Percentiles rank a stretch among this genome's conserved stretches.
These are phyloP conservation scores for Limnanthes douglasii DNA, from an alignment of 345 rosid species.

Conservation along the genomic window DNA sequence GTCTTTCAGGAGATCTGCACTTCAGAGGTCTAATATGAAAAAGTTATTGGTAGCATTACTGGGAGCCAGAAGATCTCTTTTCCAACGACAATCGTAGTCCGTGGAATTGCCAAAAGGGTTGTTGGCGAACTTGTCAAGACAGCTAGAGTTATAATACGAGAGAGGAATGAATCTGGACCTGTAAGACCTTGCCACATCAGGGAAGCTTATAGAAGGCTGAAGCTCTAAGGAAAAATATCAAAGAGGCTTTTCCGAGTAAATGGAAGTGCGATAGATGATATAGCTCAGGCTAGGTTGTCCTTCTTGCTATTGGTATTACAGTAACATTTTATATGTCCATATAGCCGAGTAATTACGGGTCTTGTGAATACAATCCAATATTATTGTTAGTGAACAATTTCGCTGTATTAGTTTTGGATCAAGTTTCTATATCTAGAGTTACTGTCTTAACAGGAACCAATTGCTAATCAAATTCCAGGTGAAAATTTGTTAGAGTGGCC, in stretches of 20 bases:
- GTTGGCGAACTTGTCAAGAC: slow-evolving; percentile 70
- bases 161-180: slow-evolving; percentile 67
- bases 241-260: slow-evolving; percentile 52
- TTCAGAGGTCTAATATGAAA: slow-evolving; percentile 68
- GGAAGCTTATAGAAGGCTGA: slow-evolving; percentile 57
- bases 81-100: slow-evolving; percentile 64
- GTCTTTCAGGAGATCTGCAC: slow-evolving; percentile 67
- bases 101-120: slow-evolving; percentile 74
- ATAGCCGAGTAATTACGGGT: too few species aligned
- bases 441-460: too few species aligned
- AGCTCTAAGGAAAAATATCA: slow-evolving; percentile 58
- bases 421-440: too few species aligned
- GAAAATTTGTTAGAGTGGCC: too few species aligned
- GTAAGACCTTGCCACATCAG: slow-evolving; percentile 68
- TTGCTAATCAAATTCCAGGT: too few species aligned
- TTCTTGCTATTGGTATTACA: too few species aligned
- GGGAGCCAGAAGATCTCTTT: slow-evolving; percentile 53
- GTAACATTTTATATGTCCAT: too few species aligned
- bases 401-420: too few species aligned
- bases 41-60: slow-evolving; percentile 59
- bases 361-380: too few species aligned
- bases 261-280: too few species aligned
- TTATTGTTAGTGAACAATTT: too few species aligned
- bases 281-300: too few species aligned
- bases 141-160: slow-evolving; percentile 58